A percentile compares a stretch with the other conserved stretches of the same genome.
These are phyloP conservation scores for Stephania japonica DNA, from an alignment of 164 flowering plant genomes.

Conservation along the genomic window DNA sequence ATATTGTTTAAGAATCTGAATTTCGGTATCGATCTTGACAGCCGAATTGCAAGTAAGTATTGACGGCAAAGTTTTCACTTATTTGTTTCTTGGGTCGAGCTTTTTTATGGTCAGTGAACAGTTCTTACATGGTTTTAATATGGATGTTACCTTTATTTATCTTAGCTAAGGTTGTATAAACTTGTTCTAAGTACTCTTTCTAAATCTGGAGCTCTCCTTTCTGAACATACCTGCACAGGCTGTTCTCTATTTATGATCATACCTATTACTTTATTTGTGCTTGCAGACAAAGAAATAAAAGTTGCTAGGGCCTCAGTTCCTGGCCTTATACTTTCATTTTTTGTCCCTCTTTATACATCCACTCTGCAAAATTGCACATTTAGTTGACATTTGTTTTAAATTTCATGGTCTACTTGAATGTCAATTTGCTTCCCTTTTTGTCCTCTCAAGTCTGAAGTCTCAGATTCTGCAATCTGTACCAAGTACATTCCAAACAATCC, in stretches of 20 bases:
- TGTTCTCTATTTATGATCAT: too few species aligned
- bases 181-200: not conserved
- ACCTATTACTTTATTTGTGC: too few species aligned
- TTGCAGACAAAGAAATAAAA: too few species aligned
- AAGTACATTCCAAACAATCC: not conserved
- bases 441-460: not conserved
- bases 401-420: too few species aligned
- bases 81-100: not conserved
- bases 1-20: constrained; percentile 82
- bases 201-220: not conserved
- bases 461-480: not conserved
- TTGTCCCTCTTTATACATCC: too few species aligned
- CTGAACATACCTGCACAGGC: not conserved
- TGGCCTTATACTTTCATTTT: too few species aligned
- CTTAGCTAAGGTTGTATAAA: too few species aligned
- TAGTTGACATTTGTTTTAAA: not conserved
- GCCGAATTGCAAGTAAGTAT: constrained; percentile 93
- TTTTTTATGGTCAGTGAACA: not conserved
- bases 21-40: constrained; percentile 98
- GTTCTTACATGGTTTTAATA: not conserved
- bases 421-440: too few species aligned
- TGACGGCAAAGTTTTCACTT: not conserved
- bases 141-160: too few species aligned
- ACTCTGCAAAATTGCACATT: too few species aligned
- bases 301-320: too few species aligned